Conservation (phyloP, 1,284 basidiomycete species). For the Pascua guehoae region DNA sequence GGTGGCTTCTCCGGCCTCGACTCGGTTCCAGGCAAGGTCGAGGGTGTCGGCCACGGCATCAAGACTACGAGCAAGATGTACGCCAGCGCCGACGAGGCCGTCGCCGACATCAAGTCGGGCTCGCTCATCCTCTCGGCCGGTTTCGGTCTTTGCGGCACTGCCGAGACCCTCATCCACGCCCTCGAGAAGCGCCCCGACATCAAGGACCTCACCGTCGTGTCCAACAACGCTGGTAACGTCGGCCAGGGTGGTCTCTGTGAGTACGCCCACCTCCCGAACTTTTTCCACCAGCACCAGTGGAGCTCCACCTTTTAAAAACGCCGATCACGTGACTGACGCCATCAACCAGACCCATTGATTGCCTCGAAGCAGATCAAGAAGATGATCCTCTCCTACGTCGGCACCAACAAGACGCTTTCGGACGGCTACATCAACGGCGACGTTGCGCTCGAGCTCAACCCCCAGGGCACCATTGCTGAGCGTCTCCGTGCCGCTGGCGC, state of each 20-base stretch:
- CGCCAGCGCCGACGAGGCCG: constrained; percentile 71
- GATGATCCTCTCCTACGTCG: constrained; percentile 83
- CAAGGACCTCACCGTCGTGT: constrained; percentile 70
- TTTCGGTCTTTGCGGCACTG: constrained; percentile 49
- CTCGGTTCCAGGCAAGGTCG: constrained; percentile 14
- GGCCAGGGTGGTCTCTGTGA: constrained; percentile 73
- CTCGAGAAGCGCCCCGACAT: constrained; percentile 70
- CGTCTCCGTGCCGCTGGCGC: constrained; percentile 86
- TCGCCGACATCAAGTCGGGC: constrained; percentile 75
- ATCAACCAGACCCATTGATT: constrained; percentile 65
- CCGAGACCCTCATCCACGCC: constrained; percentile 80
- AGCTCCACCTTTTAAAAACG: not conserved
- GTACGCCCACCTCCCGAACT: constrained; percentile 28
- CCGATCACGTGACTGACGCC: not conserved
- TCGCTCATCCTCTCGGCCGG: constrained; percentile 73
- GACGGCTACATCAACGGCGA: constrained; percentile 71
- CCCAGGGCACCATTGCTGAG: constrained; percentile 89
- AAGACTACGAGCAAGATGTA: constrained; percentile 62
- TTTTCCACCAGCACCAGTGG: not conserved
- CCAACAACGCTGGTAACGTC: constrained; percentile 79
- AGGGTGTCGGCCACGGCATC: constrained; percentile 14
- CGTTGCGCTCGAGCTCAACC: constrained; percentile 80
- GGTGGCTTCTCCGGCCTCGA: constrained; percentile 17
- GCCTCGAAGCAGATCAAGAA: constrained; percentile 70
- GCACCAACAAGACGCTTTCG: constrained; percentile 55